Evolutionary conservation across 768 basidiomycete species (phyloP).

Genomic region (Dendrothele bispora): DNA sequence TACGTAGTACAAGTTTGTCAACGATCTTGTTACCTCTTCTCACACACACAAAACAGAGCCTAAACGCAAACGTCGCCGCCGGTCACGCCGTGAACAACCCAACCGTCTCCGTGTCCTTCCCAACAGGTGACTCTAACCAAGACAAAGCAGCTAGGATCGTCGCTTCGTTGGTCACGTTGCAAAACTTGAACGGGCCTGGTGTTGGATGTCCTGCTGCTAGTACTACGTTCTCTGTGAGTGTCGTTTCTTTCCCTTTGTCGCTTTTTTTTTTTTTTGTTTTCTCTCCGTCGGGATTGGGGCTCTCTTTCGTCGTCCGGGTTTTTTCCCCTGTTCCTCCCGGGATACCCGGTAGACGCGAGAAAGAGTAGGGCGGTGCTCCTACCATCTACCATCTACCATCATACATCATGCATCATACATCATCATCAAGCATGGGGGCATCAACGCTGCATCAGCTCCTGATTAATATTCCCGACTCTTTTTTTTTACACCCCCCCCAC

Average conservation of each 20-base stretch:
- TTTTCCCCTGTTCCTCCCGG: too few relatives aligned
- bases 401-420: too few relatives aligned
- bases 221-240: conserved; percentile 51
- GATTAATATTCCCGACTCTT: too few relatives aligned
- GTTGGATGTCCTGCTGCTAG: conserved; percentile 66
- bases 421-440: too few relatives aligned
- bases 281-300: too few relatives aligned
- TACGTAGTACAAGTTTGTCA: not conserved
- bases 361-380: too few relatives aligned
- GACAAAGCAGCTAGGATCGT: conserved; percentile 58
- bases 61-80: conserved; percentile 57
- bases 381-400: too few relatives aligned
- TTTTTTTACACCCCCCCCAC: too few relatives aligned
- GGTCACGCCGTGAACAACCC: conserved; percentile 70
- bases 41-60: conserved; percentile 22
- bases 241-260: not conserved
- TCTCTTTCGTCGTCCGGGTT: too few relatives aligned
- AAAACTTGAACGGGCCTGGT: conserved; percentile 70
- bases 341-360: too few relatives aligned
- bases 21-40: not conserved
- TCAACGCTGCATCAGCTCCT: too few relatives aligned
- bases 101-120: conserved; percentile 57
- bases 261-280: not conserved
- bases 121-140: conserved; percentile 51
- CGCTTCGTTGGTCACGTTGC: conserved; percentile 64